Base-by-base conservation (phyloP, 371 early-diverging fungal genomes). In the Syncephalastrum racemosum region DNA sequence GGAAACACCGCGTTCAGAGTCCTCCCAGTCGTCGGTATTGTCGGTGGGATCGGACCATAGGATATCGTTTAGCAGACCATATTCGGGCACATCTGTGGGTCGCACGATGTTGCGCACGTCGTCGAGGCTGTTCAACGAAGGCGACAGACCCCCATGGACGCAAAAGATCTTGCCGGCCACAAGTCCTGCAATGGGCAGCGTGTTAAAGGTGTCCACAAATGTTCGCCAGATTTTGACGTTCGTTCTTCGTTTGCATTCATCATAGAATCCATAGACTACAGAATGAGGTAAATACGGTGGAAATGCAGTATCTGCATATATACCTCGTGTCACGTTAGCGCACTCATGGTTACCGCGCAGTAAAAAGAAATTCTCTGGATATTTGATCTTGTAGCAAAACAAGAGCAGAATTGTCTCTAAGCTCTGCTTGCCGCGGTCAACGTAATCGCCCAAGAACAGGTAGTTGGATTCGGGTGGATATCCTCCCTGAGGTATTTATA, bases 321-420 rank as follows among this genome's bases (percentile, higher is more conserved):
- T 68, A 68, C 83, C 98, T 79, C 92, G 81, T 63, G 97, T 99
- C 15, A 99, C 94, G 64, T 90, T 92, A 12, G 96, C 96, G 63
- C 94, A 93, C 76, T 99, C 99, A 72, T 99, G 99, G 77, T 99
- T 99, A 22, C 99, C 99, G 48, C 99, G 81, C 52, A 98, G 72
- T 31, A 97, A 64, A 71, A 96, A 97, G 70, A 97, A 95, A 81
- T 94, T 94, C 61, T 97, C 89, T 4, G 94, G 95, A 67, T 86
- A 92, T 68, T 95, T 97, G 67, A 98, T 91, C 81, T 98, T 98
- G 84, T 95, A 97, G 63, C 93, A 90, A 58, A 97, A 85, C 53
- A 98, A 79, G 45, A 97, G 73, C 46, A 90, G 80, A 59, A 98
- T 97, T 15, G 97, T 96, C 73, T 98, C 98, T 23, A 98, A 75